Percentiles rank a stretch among this genome's conserved stretches.
Evolutionary conservation across 495 filamentous ascomycete genomes (phyloP).

Genomic region (Thermothielavioides terrestris): DNA sequence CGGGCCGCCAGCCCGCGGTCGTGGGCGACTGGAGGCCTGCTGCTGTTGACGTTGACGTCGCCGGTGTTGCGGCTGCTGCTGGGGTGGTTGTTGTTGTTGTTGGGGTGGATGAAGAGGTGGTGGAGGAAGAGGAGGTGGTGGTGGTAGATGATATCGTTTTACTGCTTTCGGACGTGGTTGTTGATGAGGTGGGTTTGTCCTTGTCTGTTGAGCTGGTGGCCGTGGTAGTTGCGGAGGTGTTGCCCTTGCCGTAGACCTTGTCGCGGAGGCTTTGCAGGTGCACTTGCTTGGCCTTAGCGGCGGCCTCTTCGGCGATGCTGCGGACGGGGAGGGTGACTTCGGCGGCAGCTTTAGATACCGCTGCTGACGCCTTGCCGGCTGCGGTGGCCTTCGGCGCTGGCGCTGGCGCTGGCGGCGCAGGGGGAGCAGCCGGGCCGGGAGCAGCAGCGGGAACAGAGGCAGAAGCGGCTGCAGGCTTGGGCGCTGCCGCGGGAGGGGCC

Average conservation of each 20-base stretch:
- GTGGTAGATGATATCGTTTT: no score
- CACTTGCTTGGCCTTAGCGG: constrained; percentile 50
- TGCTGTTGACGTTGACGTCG: background rate
- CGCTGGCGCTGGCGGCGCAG: constrained; percentile 14
- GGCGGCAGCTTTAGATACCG: constrained; percentile 12
- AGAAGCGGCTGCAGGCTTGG: constrained; percentile 33
- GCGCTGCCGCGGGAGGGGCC: constrained; percentile 22
- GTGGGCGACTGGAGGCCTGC: constrained; percentile 32
- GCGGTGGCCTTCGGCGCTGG: constrained; percentile 8
- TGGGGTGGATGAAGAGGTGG: background rate
- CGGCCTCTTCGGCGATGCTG: constrained; percentile 62
- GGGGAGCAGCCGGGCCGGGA: constrained; percentile 3
- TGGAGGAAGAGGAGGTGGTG: background rate
- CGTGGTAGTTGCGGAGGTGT: constrained; percentile 8
- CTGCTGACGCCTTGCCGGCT: constrained; percentile 7
- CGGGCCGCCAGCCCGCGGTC: constrained; percentile 21
- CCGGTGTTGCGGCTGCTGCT: background rate
- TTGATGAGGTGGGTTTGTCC: background rate
- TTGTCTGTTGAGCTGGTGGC: constrained; percentile 5
- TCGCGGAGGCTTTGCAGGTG: constrained; percentile 34
- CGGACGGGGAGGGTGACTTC: constrained; percentile 43
- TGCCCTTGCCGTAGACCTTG: constrained; percentile 29
- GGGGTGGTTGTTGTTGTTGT: background rate
- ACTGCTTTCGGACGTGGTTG: background rate
- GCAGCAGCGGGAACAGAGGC: constrained; percentile 9